Percentiles rank a stretch among this genome's conserved stretches.
phyloP scores from a whole-genome alignment of 805 yeast species.

The Monosporozyma servazzii region DNA sequence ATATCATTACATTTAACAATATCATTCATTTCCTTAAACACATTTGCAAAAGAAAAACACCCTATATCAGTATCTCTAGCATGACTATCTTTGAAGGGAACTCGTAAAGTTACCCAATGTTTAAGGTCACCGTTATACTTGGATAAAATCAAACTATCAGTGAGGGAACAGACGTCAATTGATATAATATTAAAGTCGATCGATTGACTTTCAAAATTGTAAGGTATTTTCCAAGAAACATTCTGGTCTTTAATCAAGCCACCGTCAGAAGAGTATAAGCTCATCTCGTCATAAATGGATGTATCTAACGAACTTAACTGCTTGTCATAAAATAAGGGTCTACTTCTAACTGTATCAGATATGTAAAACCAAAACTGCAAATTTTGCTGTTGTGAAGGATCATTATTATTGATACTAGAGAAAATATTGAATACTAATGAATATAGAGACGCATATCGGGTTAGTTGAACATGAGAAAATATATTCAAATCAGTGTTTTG shows the following conservation, averaged over 20 bases:
- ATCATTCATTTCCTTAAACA: slow-evolving; percentile 35
- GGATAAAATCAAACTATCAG: slow-evolving; percentile 51
- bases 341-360: slow-evolving; percentile 14
- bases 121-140: slow-evolving; percentile 30
- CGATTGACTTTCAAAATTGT: slow-evolving; percentile 3
- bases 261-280: neutral
- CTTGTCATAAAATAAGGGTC: slow-evolving; percentile 21
- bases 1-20: slow-evolving; percentile 55
- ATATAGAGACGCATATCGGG: slow-evolving; percentile 15
- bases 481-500: slow-evolving; percentile 10
- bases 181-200: slow-evolving; percentile 34
- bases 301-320: slow-evolving; percentile 11
- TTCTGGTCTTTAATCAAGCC: too few relatives aligned
- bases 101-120: slow-evolving; percentile 40
- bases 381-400: neutral
- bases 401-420: neutral
- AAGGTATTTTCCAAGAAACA: slow-evolving; percentile 4
- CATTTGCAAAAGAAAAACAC: slow-evolving; percentile 37
- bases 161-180: slow-evolving; percentile 48
- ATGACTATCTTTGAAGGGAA: slow-evolving; percentile 50
- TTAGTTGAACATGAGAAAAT: slow-evolving; percentile 13
- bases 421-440: slow-evolving; percentile 4
- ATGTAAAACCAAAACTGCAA: slow-evolving; percentile 7
- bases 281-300: slow-evolving; percentile 9
- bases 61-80: slow-evolving; percentile 38